Base-by-base conservation (phyloP, 805 yeast genomes). In the Cyberlindnera bimundalis region DNA sequence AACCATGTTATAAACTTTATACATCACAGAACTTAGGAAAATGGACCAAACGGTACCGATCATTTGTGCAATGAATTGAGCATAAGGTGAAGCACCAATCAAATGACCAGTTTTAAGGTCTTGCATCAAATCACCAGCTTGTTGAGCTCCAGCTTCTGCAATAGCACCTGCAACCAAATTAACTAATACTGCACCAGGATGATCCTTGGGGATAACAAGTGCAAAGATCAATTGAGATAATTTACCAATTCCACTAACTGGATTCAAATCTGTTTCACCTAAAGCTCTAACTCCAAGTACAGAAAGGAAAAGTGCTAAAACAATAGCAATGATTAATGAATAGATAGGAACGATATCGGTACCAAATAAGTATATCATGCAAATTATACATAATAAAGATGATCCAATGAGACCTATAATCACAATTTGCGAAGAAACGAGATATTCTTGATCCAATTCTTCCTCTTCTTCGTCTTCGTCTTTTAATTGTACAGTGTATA, bases 91-190 rank as follows among this genome's bases (percentile, higher is more conserved):
- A 0, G 98, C 97, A 13, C 95, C 96, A 2, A 91, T 56, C 39
- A 91, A 62, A 62, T 86, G 91, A 0, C 98, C 98, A 0, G 99
- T 90, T 60, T 93, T 93, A 52, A 91, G 70, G 64, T 93, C 98
- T 66, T 91, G 99, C 96, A 93, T 86, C 57, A 91, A 70, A 64
- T 91, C 99, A 23, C 99, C 98, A 2, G 98, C 97, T 64, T 91
- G 99, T 65, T 93, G 98, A 3, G 99, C 96, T 8, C 98, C 98
- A 0, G 98, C 97, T 65, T 91, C 99, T 2, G 98, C 95, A 30
- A 91, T 81, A 12, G 96, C 99, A 14, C 99, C 99, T 4, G 97
- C 96, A 2, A 91, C 84, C 35, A 91, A 67, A 58, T 91, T 93
- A 33, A 88, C 79, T 29, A 91, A 65, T 5, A 93, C 87, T 10